Evolutionary conservation across 2,329 filamentous ascomycete genomes (phyloP).

Genomic region (Seiridium cupressi): DNA sequence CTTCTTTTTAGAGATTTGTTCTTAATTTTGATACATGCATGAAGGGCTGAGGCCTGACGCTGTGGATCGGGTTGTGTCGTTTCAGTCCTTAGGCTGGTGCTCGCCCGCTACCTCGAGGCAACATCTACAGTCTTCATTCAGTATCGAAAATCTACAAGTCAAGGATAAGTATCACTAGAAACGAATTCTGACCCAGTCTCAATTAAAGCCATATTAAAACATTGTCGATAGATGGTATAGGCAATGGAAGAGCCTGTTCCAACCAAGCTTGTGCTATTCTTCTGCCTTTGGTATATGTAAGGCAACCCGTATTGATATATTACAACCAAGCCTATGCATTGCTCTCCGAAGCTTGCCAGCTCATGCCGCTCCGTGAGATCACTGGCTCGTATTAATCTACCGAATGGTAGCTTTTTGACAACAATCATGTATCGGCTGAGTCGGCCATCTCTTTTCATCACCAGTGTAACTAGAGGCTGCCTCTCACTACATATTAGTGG

Average conservation of each 20-base stretch:
- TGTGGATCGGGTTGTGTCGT: no score
- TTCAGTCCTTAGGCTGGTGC: no score
- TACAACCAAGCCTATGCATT: neutral
- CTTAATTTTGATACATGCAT: no score
- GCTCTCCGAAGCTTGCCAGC: neutral
- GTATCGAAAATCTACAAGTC: no score
- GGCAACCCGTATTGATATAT: neutral
- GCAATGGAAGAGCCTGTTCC: neutral
- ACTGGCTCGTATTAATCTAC: neutral
- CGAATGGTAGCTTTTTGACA: neutral
- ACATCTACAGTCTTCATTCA: neutral
- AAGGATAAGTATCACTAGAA: neutral
- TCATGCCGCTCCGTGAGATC: neutral
- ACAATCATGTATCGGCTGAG: neutral
- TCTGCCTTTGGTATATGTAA: neutral
- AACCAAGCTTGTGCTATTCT: neutral
- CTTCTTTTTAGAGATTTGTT: no score
- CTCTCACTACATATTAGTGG: neutral
- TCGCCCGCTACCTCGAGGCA: neutral
- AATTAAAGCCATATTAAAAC: neutral
- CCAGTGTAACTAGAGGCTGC: neutral
- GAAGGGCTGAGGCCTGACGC: no score
- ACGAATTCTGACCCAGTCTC: neutral
- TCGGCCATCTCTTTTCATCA: neutral
- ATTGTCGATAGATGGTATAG: neutral